A percentile compares a stretch with the other conserved stretches of the same genome.
Evolutionary conservation across 805 yeast species (phyloP).

Genomic region (Blastobotrys terrestris): DNA sequence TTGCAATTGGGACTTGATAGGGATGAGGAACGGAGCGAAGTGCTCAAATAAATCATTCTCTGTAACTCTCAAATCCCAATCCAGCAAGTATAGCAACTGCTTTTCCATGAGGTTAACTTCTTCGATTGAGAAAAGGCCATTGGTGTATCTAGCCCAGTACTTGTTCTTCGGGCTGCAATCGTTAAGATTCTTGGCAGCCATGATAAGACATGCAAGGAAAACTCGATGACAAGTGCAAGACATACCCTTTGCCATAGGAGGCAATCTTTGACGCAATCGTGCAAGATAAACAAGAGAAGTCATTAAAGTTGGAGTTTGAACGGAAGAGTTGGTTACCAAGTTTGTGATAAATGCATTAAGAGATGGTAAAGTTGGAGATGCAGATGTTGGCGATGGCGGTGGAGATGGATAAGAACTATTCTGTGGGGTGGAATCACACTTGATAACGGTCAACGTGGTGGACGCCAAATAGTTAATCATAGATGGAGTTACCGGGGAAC

Average conservation of each 20-base stretch:
- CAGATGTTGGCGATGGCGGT: conserved; percentile 14
- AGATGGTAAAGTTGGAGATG: conserved; percentile 27
- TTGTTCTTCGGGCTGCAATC: conserved; percentile 93
- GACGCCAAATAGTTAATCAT: conserved; percentile 40
- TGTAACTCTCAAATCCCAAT: conserved; percentile 76
- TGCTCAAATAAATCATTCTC: conserved; percentile 64
- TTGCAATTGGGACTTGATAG: conserved; percentile 53
- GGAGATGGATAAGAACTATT: conserved; percentile 5
- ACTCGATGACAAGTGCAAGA: conserved; percentile 86
- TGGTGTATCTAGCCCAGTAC: conserved; percentile 93
- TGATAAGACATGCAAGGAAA: conserved; percentile 78
- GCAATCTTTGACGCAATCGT: conserved; percentile 69
- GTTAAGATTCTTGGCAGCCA: conserved; percentile 88
- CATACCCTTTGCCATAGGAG: conserved; percentile 86
- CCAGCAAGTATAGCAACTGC: conserved; percentile 72
- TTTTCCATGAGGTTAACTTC: conserved; percentile 91
- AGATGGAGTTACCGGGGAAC: conserved; percentile 35
- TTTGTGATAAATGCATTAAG: conserved; percentile 54
- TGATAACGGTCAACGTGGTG: conserved; percentile 34
- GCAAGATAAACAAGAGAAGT: conserved; percentile 79
- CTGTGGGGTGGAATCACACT: conserved; percentile 27
- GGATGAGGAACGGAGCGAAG: conserved; percentile 67
- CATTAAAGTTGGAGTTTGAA: conserved; percentile 93
- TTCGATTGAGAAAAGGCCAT: conserved; percentile 65
- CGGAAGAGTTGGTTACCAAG: conserved; percentile 75